Evolutionary conservation across 371 early-diverging fungal genomes (phyloP).

Genomic region (Haplosporangium sp.): DNA sequence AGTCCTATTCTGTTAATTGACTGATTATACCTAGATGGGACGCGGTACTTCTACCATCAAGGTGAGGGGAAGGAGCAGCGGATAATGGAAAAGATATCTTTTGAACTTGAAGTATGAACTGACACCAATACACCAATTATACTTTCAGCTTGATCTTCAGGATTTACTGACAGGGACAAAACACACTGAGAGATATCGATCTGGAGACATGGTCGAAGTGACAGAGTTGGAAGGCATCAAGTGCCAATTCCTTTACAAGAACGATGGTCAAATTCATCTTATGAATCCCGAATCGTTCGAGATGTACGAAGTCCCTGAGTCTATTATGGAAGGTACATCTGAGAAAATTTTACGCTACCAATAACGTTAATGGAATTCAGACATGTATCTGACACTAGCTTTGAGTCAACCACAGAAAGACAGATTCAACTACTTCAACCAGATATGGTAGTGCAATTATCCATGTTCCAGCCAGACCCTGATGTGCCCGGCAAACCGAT

Average conservation of each 20-base stretch:
- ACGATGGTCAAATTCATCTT: conserved; percentile 70
- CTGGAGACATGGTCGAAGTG: conserved; percentile 72
- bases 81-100: background rate
- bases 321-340: conserved; percentile 69
- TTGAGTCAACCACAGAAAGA: conserved; percentile 11
- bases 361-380: background rate
- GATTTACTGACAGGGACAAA: conserved; percentile 67
- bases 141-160: conserved; percentile 70
- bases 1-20: background rate
- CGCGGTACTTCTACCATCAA: conserved; percentile 54
- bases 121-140: background rate
- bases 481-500: conserved; percentile 60
- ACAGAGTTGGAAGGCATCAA: conserved; percentile 73
- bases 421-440: conserved; percentile 62
- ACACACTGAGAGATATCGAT: conserved; percentile 71
- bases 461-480: conserved; percentile 62
- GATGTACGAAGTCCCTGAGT: conserved; percentile 71
- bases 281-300: conserved; percentile 80
- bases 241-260: conserved; percentile 80
- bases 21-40: conserved; percentile 37
- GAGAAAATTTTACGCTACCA: too few relatives aligned
- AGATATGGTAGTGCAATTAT: conserved; percentile 64
- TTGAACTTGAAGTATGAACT: background rate
- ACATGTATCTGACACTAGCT: too few relatives aligned
- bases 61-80: conserved; percentile 12